A percentile compares a stretch with the other conserved stretches of the same genome.
These are phyloP conservation scores for Colletotrichum liaoningense DNA, from an alignment of 2,329 filamentous ascomycete species.

Conservation along the genomic window DNA sequence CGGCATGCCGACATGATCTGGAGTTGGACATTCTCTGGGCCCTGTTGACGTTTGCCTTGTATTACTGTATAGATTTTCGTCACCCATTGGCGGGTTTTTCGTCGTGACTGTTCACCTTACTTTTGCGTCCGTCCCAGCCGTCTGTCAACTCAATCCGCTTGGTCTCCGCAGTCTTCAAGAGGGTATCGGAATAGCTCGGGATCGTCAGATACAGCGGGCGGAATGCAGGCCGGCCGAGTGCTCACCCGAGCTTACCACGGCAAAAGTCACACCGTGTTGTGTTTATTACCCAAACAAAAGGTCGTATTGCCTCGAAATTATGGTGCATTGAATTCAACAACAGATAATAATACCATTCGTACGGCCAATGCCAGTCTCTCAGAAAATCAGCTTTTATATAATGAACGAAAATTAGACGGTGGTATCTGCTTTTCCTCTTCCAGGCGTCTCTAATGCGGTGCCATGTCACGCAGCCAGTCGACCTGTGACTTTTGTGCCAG, in stretches of 20 bases:
- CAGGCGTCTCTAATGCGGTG: conserved; percentile 31
- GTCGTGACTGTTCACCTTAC: background rate
- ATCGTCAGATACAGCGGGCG: background rate
- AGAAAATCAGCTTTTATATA: conserved; percentile 15
- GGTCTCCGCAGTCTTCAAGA: too few relatives aligned
- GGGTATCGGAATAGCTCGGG: background rate
- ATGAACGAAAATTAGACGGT: conserved; percentile 25
- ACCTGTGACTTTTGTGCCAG: conserved; percentile 20
- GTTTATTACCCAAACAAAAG: too few relatives aligned
- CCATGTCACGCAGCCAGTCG: conserved; percentile 9
- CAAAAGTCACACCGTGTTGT: too few relatives aligned
- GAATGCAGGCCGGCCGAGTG: background rate
- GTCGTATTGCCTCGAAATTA: too few relatives aligned
- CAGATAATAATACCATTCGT: background rate
- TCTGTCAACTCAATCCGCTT: background rate
- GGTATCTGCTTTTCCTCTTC: conserved; percentile 33
- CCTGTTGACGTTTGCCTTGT: conserved; percentile 40
- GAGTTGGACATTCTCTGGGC: conserved; percentile 20
- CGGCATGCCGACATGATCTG: conserved; percentile 39
- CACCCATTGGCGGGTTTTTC: background rate
- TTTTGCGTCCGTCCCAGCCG: too few relatives aligned
- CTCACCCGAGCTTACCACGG: too few relatives aligned
- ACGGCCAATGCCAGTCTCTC: background rate
- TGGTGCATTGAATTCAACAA: background rate
- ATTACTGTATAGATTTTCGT: conserved; percentile 50